A percentile compares a stretch with the other conserved stretches of the same genome.
These are phyloP conservation scores for Alnus rubra DNA, from an alignment of 306 rosid species.

Conservation along the genomic window DNA sequence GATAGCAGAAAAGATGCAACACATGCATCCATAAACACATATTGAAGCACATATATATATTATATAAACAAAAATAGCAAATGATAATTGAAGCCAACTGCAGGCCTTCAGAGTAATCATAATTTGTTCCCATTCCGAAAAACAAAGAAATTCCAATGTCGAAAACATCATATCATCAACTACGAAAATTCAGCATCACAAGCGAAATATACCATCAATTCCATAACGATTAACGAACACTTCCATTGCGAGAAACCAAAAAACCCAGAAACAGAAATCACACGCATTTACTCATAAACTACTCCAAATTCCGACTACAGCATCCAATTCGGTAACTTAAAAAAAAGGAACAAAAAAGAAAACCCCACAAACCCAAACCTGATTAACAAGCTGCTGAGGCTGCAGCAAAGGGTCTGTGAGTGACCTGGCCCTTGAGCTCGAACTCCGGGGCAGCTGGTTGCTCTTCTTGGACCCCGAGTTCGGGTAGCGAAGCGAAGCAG, in stretches of 20 bases:
- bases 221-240: too few relatives aligned
- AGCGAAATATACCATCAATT: background rate
- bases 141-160: background rate
- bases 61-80: background rate
- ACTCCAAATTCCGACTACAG: background rate
- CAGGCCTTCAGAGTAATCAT: background rate
- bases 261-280: background rate
- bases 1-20: background rate
- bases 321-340: background rate
- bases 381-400: constrained; percentile 85
- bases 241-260: background rate
- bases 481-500: constrained; percentile 68
- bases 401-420: constrained; percentile 87
- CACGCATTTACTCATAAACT: background rate
- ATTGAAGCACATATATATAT: background rate
- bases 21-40: background rate
- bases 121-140: background rate
- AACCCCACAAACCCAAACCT: constrained; percentile 38
- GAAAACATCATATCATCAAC: background rate
- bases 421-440: constrained; percentile 85
- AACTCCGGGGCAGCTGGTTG: constrained; percentile 66
- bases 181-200: background rate
- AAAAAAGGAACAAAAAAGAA: background rate
- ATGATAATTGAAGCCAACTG: background rate
- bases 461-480: constrained; percentile 62